Percentiles rank a stretch among this genome's conserved stretches.
Conservation (phyloP, 495 filamentous ascomycete species). For the Hypoxylon lienhwacheense region DNA sequence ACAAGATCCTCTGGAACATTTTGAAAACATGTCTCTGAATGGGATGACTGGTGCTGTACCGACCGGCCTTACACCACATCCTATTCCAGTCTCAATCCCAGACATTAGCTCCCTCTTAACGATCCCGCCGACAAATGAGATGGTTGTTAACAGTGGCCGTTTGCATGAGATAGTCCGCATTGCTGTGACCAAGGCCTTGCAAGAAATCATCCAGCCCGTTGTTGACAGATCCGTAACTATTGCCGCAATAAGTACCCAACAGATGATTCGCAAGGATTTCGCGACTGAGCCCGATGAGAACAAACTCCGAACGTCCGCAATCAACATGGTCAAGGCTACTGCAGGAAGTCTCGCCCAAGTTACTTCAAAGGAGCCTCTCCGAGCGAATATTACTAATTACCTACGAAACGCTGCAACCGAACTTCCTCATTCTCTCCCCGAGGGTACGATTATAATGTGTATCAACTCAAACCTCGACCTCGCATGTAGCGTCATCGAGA, state of each 20-base stretch:
- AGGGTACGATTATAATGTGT: slow-evolving; percentile 92
- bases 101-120: slow-evolving; percentile 73
- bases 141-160: slow-evolving; percentile 66
- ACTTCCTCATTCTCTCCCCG: slow-evolving; percentile 69
- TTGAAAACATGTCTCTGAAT: slow-evolving; percentile 75
- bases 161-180: slow-evolving; percentile 80
- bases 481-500: slow-evolving; percentile 89
- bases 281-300: slow-evolving; percentile 89
- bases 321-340: slow-evolving; percentile 88
- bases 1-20: slow-evolving; percentile 62
- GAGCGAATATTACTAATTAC: slow-evolving; percentile 95
- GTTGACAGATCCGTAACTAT: slow-evolving; percentile 97
- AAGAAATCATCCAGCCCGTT: slow-evolving; percentile 94
- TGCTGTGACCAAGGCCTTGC: slow-evolving; percentile 82
- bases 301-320: slow-evolving; percentile 77
- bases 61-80: slow-evolving; percentile 70
- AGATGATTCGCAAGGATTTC: slow-evolving; percentile 95
- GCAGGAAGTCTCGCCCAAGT: slow-evolving; percentile 91
- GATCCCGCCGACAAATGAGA: slow-evolving; percentile 74
- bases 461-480: slow-evolving; percentile 96
- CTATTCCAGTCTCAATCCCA: slow-evolving; percentile 73
- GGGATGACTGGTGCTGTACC: slow-evolving; percentile 68
- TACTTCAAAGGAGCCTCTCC: slow-evolving; percentile 95
- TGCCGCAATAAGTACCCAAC: slow-evolving; percentile 89
- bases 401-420: slow-evolving; percentile 79